Evolutionary conservation across 2,329 filamentous ascomycete species (phyloP), one percentile per base, ranked within the genome.

Genomic region (Cordyceps javanica): DNA sequence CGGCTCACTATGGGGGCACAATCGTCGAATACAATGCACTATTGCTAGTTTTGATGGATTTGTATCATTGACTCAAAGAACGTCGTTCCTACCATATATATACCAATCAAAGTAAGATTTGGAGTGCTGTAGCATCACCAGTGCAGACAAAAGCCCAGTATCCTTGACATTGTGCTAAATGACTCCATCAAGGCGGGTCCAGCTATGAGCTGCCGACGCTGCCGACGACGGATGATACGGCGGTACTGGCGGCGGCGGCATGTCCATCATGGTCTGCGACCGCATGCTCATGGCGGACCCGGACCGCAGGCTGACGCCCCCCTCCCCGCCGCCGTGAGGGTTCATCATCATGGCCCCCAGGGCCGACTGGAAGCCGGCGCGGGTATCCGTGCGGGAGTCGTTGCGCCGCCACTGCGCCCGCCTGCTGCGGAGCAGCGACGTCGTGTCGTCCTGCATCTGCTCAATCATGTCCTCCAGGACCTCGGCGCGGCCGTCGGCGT

Each of bases 391-490:
- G 3, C 30, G 32, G 9, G 48, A 51, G 48, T 51, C 48, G 32
- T 39, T 26, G 9, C 32, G 48, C 4, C 21, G 48, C 48, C 49
- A 52, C 23, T 60, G 36, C 59, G 30, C 48, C 11, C 48, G 32
- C 46, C 63, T 68, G 23, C 68, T 59, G 10, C 54, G 54, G 32
- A 71, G 39, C 5, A 63, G 65, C 25, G 55, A 51, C 28, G 61
- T 62, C 3, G 64, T 59, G 7, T 69, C 66, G 6, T 63, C 48
- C 11, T 63, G 64, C 6, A 71, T 55, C 13, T 54, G 55, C 8
- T 57, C 58, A 11, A 61, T 56, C 50, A 71, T 64, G 16, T 64
- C 51, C 9, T 61, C 51, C 39, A 62, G 32, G 30, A 64, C 26
- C n/a, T 52, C 56, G 32, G 58, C 28, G 7, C 59, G 26, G 25